Conservation (phyloP, 768 basidiomycete species). For the Pleurotus ostreatus region DNA sequence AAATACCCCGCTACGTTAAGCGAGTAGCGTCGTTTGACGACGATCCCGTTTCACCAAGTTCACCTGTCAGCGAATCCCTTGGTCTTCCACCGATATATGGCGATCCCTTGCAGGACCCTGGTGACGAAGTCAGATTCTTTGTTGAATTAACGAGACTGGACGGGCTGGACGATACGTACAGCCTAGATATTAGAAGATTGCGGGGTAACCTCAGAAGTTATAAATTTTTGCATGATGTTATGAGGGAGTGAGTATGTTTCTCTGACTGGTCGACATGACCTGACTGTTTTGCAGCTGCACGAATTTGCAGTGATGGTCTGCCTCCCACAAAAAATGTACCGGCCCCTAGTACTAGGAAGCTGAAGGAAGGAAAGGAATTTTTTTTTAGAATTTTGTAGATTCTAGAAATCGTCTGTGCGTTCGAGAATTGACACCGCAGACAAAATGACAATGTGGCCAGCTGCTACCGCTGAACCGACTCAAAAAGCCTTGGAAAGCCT, state of each 20-base stretch:
- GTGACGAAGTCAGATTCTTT: conserved; percentile 95
- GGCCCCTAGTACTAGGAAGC: neutral
- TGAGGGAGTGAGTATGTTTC: conserved; percentile 66
- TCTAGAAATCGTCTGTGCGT: too few species aligned
- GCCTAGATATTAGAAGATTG: conserved; percentile 86
- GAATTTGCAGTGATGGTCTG: conserved; percentile 33
- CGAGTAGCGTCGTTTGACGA: conserved; percentile 46
- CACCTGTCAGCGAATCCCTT: conserved; percentile 10
- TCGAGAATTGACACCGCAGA: too few species aligned
- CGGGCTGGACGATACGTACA: conserved; percentile 85
- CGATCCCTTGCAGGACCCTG: conserved; percentile 25
- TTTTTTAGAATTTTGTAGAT: too few species aligned
- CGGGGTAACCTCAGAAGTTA: conserved; percentile 93
- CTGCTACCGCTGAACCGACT: too few species aligned
- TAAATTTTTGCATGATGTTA: conserved; percentile 85
- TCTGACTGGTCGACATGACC: conserved; percentile 5
- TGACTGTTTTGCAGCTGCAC: conserved; percentile 32
- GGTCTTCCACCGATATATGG: too few species aligned
- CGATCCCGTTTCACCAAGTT: conserved; percentile 31
- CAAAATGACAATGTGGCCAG: too few species aligned
- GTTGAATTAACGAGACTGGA: conserved; percentile 91
- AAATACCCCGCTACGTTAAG: conserved; percentile 53
- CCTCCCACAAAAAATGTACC: neutral
- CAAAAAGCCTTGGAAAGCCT: too few species aligned
- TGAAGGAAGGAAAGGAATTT: too few species aligned